Conservation (phyloP, 129 eudicot species). For the Mikania micrantha region DNA sequence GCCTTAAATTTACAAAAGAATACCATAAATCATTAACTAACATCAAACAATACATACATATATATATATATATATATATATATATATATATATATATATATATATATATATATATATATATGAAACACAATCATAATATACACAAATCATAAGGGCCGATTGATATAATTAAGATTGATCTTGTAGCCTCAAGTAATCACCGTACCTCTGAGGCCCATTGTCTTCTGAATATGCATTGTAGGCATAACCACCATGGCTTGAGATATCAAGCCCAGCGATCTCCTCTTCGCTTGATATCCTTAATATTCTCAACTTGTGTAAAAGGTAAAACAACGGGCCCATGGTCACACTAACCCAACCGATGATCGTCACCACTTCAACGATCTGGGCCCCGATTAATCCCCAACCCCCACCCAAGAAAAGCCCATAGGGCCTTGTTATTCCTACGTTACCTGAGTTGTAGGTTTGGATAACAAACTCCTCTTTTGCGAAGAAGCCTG, state of each 20-base stretch:
- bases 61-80: too few relatives aligned
- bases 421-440: conserved; percentile 52
- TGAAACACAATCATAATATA: neutral
- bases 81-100: too few relatives aligned
- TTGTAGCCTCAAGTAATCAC: conserved; percentile 46
- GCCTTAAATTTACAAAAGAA: conserved; percentile 22
- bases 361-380: conserved; percentile 34
- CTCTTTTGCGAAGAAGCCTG: conserved; percentile 61
- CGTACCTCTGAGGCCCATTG: conserved; percentile 35
- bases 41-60: neutral
- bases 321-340: conserved; percentile 52
- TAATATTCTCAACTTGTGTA: conserved; percentile 43
- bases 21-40: conserved; percentile 10
- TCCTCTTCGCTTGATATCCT: conserved; percentile 50
- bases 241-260: conserved; percentile 72
- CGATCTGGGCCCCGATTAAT: conserved; percentile 42
- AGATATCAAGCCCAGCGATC: conserved; percentile 59
- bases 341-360: conserved; percentile 60
- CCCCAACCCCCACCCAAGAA: conserved; percentile 66
- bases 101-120: too few relatives aligned
- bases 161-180: conserved; percentile 21
- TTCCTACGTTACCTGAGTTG: conserved; percentile 33
- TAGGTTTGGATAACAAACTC: conserved; percentile 50
- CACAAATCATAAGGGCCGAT: neutral
- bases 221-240: conserved; percentile 47